Percentiles rank a stretch among this genome's conserved stretches.
These are phyloP conservation scores for Phytophthora meadii DNA, from an alignment of 352 stramenopile species.

Conservation along the genomic window DNA sequence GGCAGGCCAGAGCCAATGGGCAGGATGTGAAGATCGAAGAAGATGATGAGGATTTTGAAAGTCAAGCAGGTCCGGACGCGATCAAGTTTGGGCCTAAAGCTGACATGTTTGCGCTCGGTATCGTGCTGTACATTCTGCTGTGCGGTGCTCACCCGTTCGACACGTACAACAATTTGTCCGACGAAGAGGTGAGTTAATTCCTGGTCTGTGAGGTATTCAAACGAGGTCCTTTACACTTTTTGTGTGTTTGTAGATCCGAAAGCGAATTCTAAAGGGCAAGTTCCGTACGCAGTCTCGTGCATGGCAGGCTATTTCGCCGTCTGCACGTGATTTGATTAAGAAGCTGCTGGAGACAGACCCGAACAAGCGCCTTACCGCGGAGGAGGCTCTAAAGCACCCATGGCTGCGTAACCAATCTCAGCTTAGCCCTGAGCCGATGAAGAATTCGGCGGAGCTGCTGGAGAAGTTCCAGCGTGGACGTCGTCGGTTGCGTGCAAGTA, in stretches of 20 bases:
- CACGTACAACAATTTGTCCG: slow-evolving; percentile 85
- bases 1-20: slow-evolving; percentile 28
- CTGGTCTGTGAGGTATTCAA: not conserved
- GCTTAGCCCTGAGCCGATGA: slow-evolving; percentile 62
- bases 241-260: slow-evolving; percentile 59
- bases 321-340: slow-evolving; percentile 73
- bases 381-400: slow-evolving; percentile 71
- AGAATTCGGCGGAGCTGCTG: slow-evolving; percentile 75
- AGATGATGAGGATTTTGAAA: slow-evolving; percentile 41
- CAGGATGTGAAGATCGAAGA: slow-evolving; percentile 28
- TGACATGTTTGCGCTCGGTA: slow-evolving; percentile 85
- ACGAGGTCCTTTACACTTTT: slow-evolving; percentile 2
- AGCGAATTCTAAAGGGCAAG: slow-evolving; percentile 81
- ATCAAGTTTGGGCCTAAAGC: slow-evolving; percentile 75
- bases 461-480: slow-evolving; percentile 84
- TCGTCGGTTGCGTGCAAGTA: slow-evolving; percentile 77
- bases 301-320: slow-evolving; percentile 75
- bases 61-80: slow-evolving; percentile 33
- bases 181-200: slow-evolving; percentile 64
- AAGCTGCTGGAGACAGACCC: slow-evolving; percentile 75
- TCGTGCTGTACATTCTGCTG: slow-evolving; percentile 88
- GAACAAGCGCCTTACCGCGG: slow-evolving; percentile 67
- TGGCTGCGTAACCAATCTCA: slow-evolving; percentile 70
- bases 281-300: slow-evolving; percentile 75
- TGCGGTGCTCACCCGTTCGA: slow-evolving; percentile 87